Evolutionary conservation across 768 basidiomycete genomes (phyloP).

Genomic region (Mycena filopes): DNA sequence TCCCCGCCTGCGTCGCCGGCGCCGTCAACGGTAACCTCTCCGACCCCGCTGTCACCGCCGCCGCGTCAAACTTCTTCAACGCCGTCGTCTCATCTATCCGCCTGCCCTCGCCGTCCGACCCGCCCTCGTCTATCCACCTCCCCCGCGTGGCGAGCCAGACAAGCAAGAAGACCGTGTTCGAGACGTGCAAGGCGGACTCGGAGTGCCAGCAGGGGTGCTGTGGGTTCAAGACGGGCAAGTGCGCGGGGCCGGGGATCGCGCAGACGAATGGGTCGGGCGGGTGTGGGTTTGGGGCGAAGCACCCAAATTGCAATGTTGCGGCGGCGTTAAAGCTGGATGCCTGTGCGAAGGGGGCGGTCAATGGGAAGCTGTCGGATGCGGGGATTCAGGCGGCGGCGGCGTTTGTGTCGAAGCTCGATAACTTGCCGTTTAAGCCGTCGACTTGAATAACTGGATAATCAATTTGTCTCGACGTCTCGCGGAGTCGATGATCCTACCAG

Average conservation of each 20-base stretch:
- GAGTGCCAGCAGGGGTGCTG: slow-evolving; percentile 39
- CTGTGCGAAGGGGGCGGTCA: background rate
- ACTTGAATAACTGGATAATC: too few species aligned
- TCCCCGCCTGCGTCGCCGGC: too few species aligned
- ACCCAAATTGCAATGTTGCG: slow-evolving; percentile 35
- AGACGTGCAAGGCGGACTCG: slow-evolving; percentile 32
- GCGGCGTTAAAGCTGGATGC: slow-evolving; percentile 15
- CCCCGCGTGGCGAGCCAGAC: background rate
- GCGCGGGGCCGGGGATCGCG: slow-evolving; percentile 37
- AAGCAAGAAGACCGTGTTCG: slow-evolving; percentile 29
- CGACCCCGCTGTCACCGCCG: too few species aligned
- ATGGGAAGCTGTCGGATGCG: background rate
- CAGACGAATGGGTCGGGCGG: slow-evolving; percentile 36
- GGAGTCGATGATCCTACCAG: too few species aligned
- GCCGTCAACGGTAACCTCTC: too few species aligned
- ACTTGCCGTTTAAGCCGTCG: background rate
- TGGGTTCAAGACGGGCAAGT: slow-evolving; percentile 37
- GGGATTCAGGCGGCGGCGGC: background rate
- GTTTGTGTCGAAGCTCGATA: slow-evolving; percentile 12
- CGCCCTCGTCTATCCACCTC: background rate
- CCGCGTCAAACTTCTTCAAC: too few species aligned
- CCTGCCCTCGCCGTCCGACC: background rate
- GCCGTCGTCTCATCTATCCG: too few species aligned
- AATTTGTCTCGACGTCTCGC: too few species aligned
- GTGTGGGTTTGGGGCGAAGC: slow-evolving; percentile 33